Conservation (phyloP, 1,139 yeast genomes). For the Suhomyces bribrorum region DNA sequence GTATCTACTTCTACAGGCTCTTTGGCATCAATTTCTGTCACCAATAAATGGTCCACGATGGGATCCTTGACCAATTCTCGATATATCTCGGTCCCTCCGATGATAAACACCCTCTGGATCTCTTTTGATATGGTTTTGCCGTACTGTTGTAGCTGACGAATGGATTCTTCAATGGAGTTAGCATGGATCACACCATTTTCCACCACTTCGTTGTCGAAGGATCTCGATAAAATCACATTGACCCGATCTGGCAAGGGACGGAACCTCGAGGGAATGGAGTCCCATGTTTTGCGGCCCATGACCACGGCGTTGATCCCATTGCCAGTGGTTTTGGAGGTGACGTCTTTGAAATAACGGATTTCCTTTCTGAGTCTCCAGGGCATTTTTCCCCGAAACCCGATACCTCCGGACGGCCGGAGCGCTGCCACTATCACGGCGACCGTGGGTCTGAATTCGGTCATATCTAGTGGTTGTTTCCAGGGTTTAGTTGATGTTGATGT, state of each 20-base stretch:
- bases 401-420: constrained; percentile 74
- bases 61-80: constrained; percentile 50
- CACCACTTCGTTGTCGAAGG: constrained; percentile 20
- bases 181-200: constrained; percentile 42
- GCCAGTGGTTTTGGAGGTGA: constrained; percentile 51
- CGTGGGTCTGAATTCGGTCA: constrained; percentile 26
- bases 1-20: constrained; percentile 62
- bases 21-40: constrained; percentile 64
- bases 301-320: constrained; percentile 68
- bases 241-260: constrained; percentile 78
- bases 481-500: not conserved
- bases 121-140: constrained; percentile 15
- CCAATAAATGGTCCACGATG: constrained; percentile 55
- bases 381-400: constrained; percentile 75
- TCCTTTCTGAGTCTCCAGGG: constrained; percentile 91
- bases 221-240: constrained; percentile 73
- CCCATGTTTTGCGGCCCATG: constrained; percentile 98
- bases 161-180: constrained; percentile 48
- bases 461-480: not conserved
- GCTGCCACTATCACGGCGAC: constrained; percentile 82
- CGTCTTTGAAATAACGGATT: constrained; percentile 78
- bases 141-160: constrained; percentile 25
- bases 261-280: constrained; percentile 81
- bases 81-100: constrained; percentile 94
- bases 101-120: constrained; percentile 67